Conservation (phyloP, 2,329 filamentous ascomycete species). For the Colletotrichum sp. region DNA sequence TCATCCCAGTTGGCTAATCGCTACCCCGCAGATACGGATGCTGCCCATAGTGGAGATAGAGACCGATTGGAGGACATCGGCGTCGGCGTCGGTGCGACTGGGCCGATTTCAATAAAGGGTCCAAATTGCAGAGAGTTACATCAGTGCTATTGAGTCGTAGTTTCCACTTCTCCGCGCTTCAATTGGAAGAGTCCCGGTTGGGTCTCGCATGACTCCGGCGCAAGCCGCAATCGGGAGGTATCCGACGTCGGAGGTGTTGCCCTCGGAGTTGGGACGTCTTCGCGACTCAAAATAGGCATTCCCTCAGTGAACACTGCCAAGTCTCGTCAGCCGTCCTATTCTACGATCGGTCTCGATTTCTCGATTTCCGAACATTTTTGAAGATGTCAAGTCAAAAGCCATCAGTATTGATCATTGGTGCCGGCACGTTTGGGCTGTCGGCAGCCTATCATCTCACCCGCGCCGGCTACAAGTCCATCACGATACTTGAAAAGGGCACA, state of each 20-base stretch:
- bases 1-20: neutral
- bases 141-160: neutral
- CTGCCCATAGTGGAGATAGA: neutral
- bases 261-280: neutral
- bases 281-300: neutral
- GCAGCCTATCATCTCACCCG: constrained; percentile 44
- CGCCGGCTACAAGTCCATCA: constrained; percentile 43
- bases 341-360: neutral
- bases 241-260: constrained; percentile 5
- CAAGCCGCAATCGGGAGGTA: neutral
- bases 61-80: neutral
- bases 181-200: neutral
- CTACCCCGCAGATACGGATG: neutral
- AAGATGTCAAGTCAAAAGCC: neutral
- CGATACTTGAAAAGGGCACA: constrained; percentile 41
- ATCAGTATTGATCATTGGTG: constrained; percentile 33
- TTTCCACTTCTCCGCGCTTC: neutral
- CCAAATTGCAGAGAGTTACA: neutral
- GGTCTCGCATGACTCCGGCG: neutral
- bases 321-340: neutral
- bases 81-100: neutral
- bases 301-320: neutral
- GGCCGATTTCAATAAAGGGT: neutral
- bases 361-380: neutral
- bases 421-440: constrained; percentile 48